A percentile compares a stretch with the other conserved stretches of the same genome.
Evolutionary conservation across 805 yeast genomes (phyloP).

Genomic region (Yamadazyma takamatsuzukensis): DNA sequence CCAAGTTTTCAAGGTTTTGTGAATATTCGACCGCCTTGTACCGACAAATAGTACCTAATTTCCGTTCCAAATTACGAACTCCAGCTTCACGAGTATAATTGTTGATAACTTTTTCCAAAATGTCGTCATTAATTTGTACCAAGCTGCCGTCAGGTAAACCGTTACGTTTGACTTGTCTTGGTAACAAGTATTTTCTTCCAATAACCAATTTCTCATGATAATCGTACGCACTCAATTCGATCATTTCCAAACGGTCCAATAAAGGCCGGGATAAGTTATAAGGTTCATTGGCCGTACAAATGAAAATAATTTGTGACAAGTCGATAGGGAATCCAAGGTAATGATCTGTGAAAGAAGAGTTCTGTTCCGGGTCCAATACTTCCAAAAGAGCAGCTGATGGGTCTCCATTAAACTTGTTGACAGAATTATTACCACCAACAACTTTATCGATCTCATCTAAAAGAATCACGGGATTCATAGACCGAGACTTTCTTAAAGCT

Average conservation of each 20-base stretch:
- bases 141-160: constrained; percentile 49
- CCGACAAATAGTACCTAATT: constrained; percentile 72
- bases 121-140: constrained; percentile 47
- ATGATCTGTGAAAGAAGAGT: constrained; percentile 71
- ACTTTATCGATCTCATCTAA: constrained; percentile 86
- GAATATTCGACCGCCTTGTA: constrained; percentile 74
- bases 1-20: constrained; percentile 18
- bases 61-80: constrained; percentile 74
- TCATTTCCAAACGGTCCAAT: constrained; percentile 79
- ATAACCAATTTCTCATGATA: constrained; percentile 72
- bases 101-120: constrained; percentile 59
- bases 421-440: constrained; percentile 46
- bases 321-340: constrained; percentile 85
- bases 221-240: constrained; percentile 75
- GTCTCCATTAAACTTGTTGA: constrained; percentile 62
- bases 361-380: constrained; percentile 89
- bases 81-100: constrained; percentile 84
- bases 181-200: constrained; percentile 64
- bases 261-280: constrained; percentile 71
- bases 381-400: constrained; percentile 88
- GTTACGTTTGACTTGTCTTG: constrained; percentile 68
- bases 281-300: constrained; percentile 83
- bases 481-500: constrained; percentile 68
- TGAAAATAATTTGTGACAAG: constrained; percentile 72
- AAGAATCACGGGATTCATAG: constrained; percentile 79